Evolutionary conservation across 495 filamentous ascomycete species (phyloP).

Genomic region (Tetracladium setigerum): DNA sequence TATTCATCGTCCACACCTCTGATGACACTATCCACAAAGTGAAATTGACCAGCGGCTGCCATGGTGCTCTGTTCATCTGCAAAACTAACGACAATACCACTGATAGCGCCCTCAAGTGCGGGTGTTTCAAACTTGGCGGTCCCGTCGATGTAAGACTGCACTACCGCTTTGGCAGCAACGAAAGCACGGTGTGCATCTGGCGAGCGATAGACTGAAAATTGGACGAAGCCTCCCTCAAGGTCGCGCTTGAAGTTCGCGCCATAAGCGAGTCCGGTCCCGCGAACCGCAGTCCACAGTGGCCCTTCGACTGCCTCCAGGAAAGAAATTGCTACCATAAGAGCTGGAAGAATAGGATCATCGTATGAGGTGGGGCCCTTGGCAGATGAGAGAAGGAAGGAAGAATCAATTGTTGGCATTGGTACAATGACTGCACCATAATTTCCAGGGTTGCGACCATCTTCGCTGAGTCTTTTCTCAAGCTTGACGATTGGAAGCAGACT

Average conservation of each 20-base stretch:
- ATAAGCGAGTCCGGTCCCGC: slow-evolving; percentile 88
- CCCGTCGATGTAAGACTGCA: slow-evolving; percentile 60
- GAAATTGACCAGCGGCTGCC: slow-evolving; percentile 66
- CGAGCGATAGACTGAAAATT: slow-evolving; percentile 79
- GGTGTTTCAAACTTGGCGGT: slow-evolving; percentile 61
- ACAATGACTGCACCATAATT: slow-evolving; percentile 66
- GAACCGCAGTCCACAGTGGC: slow-evolving; percentile 85
- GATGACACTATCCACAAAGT: slow-evolving; percentile 76
- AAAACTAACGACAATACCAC: slow-evolving; percentile 72
- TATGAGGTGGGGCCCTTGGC: slow-evolving; percentile 66
- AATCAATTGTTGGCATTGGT: slow-evolving; percentile 88
- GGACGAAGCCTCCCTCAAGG: slow-evolving; percentile 69
- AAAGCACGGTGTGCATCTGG: slow-evolving; percentile 88
- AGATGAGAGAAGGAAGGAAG: slow-evolving; percentile 75
- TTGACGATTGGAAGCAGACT: slow-evolving; percentile 34
- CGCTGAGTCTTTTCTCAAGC: slow-evolving; percentile 52
- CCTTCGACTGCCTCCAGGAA: slow-evolving; percentile 94
- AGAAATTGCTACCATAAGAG: slow-evolving; percentile 75
- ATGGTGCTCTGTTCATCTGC: slow-evolving; percentile 85
- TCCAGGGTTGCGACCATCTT: slow-evolving; percentile 65
- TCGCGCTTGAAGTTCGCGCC: slow-evolving; percentile 68
- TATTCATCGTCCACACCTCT: slow-evolving; percentile 71
- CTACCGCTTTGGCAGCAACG: slow-evolving; percentile 61
- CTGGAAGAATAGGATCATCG: slow-evolving; percentile 68
- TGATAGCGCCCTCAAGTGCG: slow-evolving; percentile 84